Base-by-base conservation (phyloP, 2,329 filamentous ascomycete genomes). In the Pseudomassariella vexata region DNA sequence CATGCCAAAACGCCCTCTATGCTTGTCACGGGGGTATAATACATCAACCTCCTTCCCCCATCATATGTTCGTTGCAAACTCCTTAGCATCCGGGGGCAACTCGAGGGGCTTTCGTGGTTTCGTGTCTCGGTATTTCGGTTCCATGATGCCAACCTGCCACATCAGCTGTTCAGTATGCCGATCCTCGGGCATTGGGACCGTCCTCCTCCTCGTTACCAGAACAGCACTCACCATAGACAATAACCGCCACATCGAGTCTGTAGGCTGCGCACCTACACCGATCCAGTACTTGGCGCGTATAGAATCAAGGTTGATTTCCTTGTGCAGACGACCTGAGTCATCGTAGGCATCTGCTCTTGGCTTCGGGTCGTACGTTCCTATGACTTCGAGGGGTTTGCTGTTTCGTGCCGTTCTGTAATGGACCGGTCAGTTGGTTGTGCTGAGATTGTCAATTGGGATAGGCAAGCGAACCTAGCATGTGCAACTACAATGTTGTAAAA, bases 401-500 rank as follows among this genome's bases (percentile, higher is more conserved):
- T 90, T 85, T 48, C 88, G 79, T 22, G 92, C 89, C 24, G 88
- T 86, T 45, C 87, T 94, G 48, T 18, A 28, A 17, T 8, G 17
- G 17, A 15, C 28, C 10, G 12, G 20, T 7, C 19, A 32, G 36
- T 35, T 7, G 14, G 20, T 24, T 28, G 14, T 23, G 24, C 3
- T 7, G 18, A 9, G 26, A 19, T 17, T 20, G 12, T 14, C 17
- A 24, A 27, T 21, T 21, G 21, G 18, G 17, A 23, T 33, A 22
- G 22, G n/a, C 10, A 24, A 19, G 42, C 70, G 44, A 74, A 94
- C 85, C 89, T 81, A 28, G 89, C 89, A 53, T 96, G 90, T 11
- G 88, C 77, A 44, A 98, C 85, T 45, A 96, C 87, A 43, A 98
- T 95, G 66, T 98, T 98, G 73, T 95, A 98, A 50, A 95, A 83